These are phyloP conservation scores for Mycena latifolia DNA, from an alignment of 768 basidiomycete species.

Conservation along the genomic window DNA sequence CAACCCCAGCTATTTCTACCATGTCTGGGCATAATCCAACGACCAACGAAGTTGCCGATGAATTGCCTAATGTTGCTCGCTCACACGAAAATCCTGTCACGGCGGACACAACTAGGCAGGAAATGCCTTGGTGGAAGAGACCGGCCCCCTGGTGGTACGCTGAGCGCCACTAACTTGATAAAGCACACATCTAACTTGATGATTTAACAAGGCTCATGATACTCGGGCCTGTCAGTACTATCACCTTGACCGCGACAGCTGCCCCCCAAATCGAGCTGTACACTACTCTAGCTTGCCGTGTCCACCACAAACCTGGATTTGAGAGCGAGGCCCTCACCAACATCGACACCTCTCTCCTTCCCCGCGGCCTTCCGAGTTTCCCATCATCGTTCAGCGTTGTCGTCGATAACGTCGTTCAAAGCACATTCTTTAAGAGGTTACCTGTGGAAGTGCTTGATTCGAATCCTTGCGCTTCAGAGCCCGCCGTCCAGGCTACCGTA, in stretches of 20 bases:
- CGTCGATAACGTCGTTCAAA: neutral
- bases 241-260: constrained; percentile 66
- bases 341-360: constrained; percentile 54
- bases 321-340: constrained; percentile 64
- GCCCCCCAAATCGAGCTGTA: constrained; percentile 19
- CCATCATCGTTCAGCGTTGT: neutral
- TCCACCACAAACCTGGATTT: constrained; percentile 49
- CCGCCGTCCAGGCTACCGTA: constrained; percentile 76
- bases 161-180: neutral
- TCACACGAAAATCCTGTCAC: no score
- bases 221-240: constrained; percentile 62
- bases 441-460: neutral
- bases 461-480: constrained; percentile 70
- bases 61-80: no score
- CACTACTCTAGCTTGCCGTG: constrained; percentile 20
- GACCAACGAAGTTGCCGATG: no score
- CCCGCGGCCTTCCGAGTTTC: neutral
- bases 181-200: no score
- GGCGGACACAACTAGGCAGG: neutral
- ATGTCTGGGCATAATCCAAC: no score
- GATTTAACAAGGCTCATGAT: constrained; percentile 64
- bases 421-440: no score
- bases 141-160: constrained; percentile 81
- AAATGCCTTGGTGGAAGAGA: constrained; percentile 77
- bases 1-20: no score